phyloP scores from a whole-genome alignment of 108 stramenopile species.

The Skeletonema grethae region DNA sequence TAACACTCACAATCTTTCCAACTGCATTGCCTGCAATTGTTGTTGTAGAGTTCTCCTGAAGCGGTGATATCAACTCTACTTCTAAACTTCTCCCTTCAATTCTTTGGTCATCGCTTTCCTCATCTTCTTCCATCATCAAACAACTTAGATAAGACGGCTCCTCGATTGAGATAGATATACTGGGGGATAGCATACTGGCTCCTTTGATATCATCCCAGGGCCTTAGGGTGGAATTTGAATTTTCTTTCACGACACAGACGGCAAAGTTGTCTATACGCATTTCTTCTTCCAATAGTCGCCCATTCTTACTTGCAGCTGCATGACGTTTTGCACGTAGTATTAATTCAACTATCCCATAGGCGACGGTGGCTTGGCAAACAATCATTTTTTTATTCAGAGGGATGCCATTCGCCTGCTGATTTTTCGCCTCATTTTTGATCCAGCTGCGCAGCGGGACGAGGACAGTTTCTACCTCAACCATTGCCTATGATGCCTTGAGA shows the following conservation, averaged over 20 bases:
- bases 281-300: neutral
- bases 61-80: slow-evolving; percentile 1
- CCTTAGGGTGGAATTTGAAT: neutral
- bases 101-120: neutral
- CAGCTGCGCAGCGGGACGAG: slow-evolving; percentile 3
- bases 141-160: slow-evolving; percentile 1
- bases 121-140: neutral
- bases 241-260: neutral
- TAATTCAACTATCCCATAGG: slow-evolving; percentile 3
- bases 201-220: slow-evolving; percentile 11
- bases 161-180: neutral
- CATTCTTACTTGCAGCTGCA: neutral
- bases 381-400: slow-evolving; percentile 1
- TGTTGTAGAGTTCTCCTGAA: neutral
- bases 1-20: neutral
- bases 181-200: neutral
- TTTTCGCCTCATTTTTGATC: neutral
- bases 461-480: neutral
- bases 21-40: neutral
- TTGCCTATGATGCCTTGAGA: no score
- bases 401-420: neutral
- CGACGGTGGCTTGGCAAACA: slow-evolving; percentile 1
- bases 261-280: neutral
- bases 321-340: neutral
- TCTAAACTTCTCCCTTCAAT: neutral